Evolutionary conservation across 192 early-diverging fungal species (phyloP).

Genomic region (Umbelopsis sp.): DNA sequence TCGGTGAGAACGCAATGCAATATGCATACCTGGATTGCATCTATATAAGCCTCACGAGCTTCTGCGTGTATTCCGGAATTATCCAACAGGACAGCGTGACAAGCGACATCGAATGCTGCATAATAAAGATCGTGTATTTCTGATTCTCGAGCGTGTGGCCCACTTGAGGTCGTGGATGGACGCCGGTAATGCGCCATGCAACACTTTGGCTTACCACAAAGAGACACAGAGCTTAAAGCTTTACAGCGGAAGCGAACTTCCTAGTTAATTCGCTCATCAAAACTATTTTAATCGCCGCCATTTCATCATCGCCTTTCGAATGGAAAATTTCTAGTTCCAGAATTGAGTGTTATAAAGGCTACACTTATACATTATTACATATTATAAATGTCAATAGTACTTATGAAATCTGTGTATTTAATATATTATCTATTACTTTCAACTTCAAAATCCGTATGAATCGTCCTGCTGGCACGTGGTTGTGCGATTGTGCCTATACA

Average conservation of each 20-base stretch:
- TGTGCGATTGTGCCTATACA: background rate
- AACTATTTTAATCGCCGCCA: background rate
- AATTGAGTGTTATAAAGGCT: no score
- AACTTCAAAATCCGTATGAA: no score
- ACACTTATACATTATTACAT: no score
- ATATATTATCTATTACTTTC: no score
- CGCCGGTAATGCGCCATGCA: constrained; percentile 17
- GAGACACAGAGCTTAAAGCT: background rate
- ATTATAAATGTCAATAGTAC: no score
- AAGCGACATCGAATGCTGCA: constrained; percentile 22
- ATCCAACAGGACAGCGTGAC: constrained; percentile 34
- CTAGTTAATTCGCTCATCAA: background rate
- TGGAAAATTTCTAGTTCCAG: no score
- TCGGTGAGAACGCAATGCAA: background rate
- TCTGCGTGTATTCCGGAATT: constrained; percentile 17
- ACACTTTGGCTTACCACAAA: background rate
- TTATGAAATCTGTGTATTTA: no score
- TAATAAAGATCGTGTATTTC: background rate
- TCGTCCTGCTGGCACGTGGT: background rate
- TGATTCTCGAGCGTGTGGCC: background rate
- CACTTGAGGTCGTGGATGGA: constrained; percentile 6
- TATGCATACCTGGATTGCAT: constrained; percentile 27
- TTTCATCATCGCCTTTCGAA: no score
- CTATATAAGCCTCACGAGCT: constrained; percentile 29
- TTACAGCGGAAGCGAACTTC: background rate